Conservation (phyloP, 108 stramenopile species). For the Poteriospumella lacustris region DNA sequence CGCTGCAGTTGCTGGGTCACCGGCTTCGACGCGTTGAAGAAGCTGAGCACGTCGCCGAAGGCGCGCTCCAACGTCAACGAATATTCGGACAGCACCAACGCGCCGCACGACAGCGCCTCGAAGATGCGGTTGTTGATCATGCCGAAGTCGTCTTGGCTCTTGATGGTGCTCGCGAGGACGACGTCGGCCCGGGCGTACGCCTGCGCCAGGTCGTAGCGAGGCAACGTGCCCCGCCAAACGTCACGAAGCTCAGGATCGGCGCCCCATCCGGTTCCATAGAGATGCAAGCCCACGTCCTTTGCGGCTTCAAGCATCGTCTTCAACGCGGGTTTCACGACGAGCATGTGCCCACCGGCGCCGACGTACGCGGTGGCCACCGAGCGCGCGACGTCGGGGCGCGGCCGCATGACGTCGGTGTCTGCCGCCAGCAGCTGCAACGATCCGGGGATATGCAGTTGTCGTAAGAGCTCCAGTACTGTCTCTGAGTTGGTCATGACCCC, state of each 20-base stretch:
- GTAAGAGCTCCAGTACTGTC: constrained; percentile 21
- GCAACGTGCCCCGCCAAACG: constrained; percentile 26
- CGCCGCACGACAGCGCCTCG: constrained; percentile 45
- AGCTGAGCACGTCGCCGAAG: no score
- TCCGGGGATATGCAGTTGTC: constrained; percentile 23
- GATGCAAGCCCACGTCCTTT: constrained; percentile 31
- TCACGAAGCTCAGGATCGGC: not conserved
- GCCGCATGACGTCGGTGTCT: constrained; percentile 38
- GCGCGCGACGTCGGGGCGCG: constrained; percentile 9
- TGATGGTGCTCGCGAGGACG: constrained; percentile 45
- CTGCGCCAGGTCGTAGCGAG: constrained; percentile 31
- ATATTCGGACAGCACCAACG: constrained; percentile 39
- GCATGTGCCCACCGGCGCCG: constrained; percentile 36
- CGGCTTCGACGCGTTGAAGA: no score
- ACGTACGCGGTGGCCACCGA: constrained; percentile 33
- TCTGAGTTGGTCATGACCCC: constrained; percentile 47
- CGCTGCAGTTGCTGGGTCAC: no score
- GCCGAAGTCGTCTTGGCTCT: constrained; percentile 44
- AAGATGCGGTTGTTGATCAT: constrained; percentile 54
- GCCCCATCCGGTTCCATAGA: constrained; percentile 44
- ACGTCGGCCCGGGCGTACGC: constrained; percentile 41
- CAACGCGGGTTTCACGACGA: constrained; percentile 37
- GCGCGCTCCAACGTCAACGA: no score
- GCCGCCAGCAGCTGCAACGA: constrained; percentile 34
- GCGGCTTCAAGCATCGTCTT: constrained; percentile 39